Evolutionary conservation across 2,329 filamentous ascomycete genomes (phyloP), one percentile per base, ranked within the genome.

Genomic region (Karstenula rhodostoma): DNA sequence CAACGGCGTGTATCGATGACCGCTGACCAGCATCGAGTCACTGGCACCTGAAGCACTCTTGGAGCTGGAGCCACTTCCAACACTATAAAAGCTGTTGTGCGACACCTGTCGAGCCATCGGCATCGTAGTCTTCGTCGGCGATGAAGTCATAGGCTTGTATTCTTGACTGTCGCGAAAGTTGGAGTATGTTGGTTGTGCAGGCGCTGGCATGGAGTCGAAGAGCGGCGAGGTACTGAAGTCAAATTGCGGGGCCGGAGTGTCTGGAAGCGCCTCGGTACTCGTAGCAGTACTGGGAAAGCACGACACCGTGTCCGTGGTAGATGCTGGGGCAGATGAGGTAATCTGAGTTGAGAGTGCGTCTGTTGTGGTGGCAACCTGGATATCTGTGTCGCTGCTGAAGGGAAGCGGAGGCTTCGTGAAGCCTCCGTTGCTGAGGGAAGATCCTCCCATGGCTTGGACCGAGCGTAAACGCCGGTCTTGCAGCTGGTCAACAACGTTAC

Each of bases 11-110:
- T 83, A 83, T 17, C 67, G 69, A 32, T 80, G 70, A 2, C 80
- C 81, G 44, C 73, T 82, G 32, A 81, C 70, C 7, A 82, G 64
- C 1, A 73, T 76, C 7, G 69, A 69, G 15, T 75, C 72, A 33
- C 65, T 70, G 3, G 61, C 53, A 2, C 68, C 60, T 3, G 74
- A 74, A 35, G 69, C 69, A 22, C 68, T 67, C 58, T 76, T 79
- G 22, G 68, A 69, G 33, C 69, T 66, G 54, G 69, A 73, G 12
- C 69, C 73, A 35, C 72, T 73, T 46, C 69, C 74, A 62, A 80
- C 82, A 52, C 75, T 76, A 60, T 82, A 82, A 9, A 78, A 66
- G 25, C 77, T 76, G 0, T 74, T 63, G 0, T 75, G 69, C 15
- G 75, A 77, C 47, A 70, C 70, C 12, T 72, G 67, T 15, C 78